These are phyloP conservation scores for Bifiguratus adelaidae DNA, from an alignment of 192 early-diverging fungal species.

Conservation along the genomic window DNA sequence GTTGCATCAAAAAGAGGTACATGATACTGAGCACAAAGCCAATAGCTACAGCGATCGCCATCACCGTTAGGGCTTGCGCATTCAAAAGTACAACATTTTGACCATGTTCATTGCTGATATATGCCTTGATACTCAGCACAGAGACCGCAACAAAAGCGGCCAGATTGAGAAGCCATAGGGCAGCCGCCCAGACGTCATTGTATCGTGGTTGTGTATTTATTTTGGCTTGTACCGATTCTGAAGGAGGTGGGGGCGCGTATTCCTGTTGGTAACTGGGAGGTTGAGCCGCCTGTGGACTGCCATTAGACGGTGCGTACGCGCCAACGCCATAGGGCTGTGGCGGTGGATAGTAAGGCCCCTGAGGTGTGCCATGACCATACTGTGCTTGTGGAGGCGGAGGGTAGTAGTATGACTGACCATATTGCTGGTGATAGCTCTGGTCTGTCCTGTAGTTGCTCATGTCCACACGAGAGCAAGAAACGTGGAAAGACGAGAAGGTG, in stretches of 20 bases:
- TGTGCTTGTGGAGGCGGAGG: background rate
- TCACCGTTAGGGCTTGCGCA: slow-evolving; percentile 16
- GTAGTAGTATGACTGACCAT: background rate
- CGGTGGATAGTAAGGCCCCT: background rate
- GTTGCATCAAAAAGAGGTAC: background rate
- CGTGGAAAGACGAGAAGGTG: background rate
- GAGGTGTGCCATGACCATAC: background rate
- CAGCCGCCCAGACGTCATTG: slow-evolving; percentile 39
- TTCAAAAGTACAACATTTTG: slow-evolving; percentile 6
- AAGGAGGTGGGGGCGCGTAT: too few species aligned
- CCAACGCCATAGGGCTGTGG: background rate
- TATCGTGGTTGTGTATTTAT: background rate
- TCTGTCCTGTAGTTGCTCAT: background rate
- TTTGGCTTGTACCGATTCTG: too few species aligned
- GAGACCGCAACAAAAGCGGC: slow-evolving; percentile 43
- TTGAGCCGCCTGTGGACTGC: background rate
- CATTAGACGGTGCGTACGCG: background rate
- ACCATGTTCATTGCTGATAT: background rate
- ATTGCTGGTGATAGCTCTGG: background rate
- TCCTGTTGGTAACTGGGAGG: too few species aligned
- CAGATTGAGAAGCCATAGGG: slow-evolving; percentile 41
- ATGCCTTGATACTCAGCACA: background rate
- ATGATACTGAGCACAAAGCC: slow-evolving; percentile 9
- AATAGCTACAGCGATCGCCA: slow-evolving; percentile 21
- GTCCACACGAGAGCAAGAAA: background rate